Base-by-base conservation (phyloP, 2,329 filamentous ascomycete species). In the Atkinsonella hypoxylon region DNA sequence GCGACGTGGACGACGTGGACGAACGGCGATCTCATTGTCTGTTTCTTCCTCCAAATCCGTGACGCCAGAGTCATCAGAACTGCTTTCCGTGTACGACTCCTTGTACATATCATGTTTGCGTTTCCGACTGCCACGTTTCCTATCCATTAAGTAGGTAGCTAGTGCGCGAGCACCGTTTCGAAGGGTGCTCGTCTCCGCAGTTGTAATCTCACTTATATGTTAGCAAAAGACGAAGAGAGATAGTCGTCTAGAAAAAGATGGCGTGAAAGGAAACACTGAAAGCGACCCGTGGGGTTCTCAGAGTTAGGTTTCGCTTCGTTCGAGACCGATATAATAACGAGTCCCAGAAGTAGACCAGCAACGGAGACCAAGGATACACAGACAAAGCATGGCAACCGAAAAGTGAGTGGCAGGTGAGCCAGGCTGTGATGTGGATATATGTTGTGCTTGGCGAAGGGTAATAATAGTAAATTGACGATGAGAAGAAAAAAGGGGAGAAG, bases 101-200 rank as follows among this genome's bases (percentile, higher is more conserved):
- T 64, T 58, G 3, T 61, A 56, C 2, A 55, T 45, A 4, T 18
- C 50, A 50, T 58, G 51, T 55, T 68, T 68, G 12, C 67, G 64
- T 49, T 69, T 69, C 32, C 56, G 58, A 40, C 52, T 31, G 1
- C 30, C 18, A 10, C 42, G 31, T n/a, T 54, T 49, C 53, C 59
- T 59, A 34, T 57, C 47, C 13, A 46, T 43, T 50, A 55, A 59
- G 10, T 54, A 53, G 7, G 26, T 31, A 11, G 54, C 47, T 34
- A 71, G 53, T 4, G 65, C 62, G 31, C 49, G 50, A 50, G 55
- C 56, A 38, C 67, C 68, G 59, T 67, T 67, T 34, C 64, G 55
- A 11, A 66, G 53, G 4, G 55, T 51, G 48, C 64, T 47, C 1
- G 70, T 59, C 10, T 67, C 53, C 18, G 59, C 52, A 20, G 62